Conservation (phyloP, 2,329 filamentous ascomycete genomes). For the Talaromyces pinophilus region DNA sequence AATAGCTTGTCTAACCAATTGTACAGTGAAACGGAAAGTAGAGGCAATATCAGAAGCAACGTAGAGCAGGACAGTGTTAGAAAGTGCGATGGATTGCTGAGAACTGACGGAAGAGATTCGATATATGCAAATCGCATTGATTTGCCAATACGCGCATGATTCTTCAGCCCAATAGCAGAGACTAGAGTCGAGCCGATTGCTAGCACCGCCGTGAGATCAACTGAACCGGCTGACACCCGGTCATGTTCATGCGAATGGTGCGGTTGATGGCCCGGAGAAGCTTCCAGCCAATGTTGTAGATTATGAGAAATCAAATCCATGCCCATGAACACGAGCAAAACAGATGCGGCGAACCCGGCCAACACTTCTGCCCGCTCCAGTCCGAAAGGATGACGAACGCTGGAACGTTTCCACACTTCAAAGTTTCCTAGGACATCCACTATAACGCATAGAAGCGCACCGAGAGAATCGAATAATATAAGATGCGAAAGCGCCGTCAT, state of each 20-base stretch:
- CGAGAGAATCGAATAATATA: slow-evolving; percentile 92
- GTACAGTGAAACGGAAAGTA: slow-evolving; percentile 79
- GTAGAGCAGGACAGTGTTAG: slow-evolving; percentile 85
- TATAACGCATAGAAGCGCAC: slow-evolving; percentile 83
- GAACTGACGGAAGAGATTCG: slow-evolving; percentile 75
- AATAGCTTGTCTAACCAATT: slow-evolving; percentile 80
- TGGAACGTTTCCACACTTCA: slow-evolving; percentile 93
- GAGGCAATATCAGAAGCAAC: slow-evolving; percentile 75
- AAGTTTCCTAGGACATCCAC: slow-evolving; percentile 96
- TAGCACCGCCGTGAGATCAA: slow-evolving; percentile 78
- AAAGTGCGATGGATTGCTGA: slow-evolving; percentile 94
- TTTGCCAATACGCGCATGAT: slow-evolving; percentile 88
- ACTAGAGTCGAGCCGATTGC: slow-evolving; percentile 81
- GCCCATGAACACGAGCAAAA: slow-evolving; percentile 95
- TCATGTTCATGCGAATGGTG: slow-evolving; percentile 70
- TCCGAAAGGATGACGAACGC: slow-evolving; percentile 88
- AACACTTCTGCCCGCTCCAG: slow-evolving; percentile 91
- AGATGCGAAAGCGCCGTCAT: slow-evolving; percentile 91
- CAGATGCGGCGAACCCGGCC: slow-evolving; percentile 91
- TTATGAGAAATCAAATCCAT: slow-evolving; percentile 94
- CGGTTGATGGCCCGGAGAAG: slow-evolving; percentile 69
- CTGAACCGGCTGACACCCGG: slow-evolving; percentile 69
- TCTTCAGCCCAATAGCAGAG: slow-evolving; percentile 82
- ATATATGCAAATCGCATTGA: slow-evolving; percentile 86
- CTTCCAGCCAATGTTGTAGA: slow-evolving; percentile 87